Evolutionary conservation across 495 filamentous ascomycete species (phyloP).

Genomic region (Daldinia decipiens): DNA sequence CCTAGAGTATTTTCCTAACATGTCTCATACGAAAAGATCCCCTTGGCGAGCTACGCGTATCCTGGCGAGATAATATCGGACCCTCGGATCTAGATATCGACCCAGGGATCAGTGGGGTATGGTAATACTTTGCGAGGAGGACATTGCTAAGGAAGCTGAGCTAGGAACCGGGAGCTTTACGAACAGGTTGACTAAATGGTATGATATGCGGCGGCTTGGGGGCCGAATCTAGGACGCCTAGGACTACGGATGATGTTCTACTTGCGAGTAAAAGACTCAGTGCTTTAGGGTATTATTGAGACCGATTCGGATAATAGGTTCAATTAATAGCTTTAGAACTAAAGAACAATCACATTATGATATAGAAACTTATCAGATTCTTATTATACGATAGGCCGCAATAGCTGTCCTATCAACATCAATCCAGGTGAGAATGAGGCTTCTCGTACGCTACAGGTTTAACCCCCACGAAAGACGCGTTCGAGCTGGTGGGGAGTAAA

Average conservation of each 20-base stretch:
- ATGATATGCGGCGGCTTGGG: constrained; percentile 11
- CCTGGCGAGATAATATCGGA: neutral
- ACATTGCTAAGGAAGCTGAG: neutral
- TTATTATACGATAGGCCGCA: neutral
- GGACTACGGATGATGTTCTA: neutral
- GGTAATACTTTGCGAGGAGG: neutral
- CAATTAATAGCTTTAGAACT: neutral
- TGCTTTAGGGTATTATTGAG: neutral
- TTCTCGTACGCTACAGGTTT: neutral
- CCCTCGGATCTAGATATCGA: constrained; percentile 1
- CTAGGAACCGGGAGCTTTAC: neutral
- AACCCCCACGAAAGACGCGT: neutral
- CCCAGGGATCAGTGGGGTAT: neutral
- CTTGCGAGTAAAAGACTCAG: neutral
- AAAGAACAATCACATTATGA: neutral
- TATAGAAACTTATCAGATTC: neutral
- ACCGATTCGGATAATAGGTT: neutral
- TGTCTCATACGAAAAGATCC: no score
- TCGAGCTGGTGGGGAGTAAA: neutral
- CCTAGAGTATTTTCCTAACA: no score
- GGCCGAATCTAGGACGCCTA: constrained; percentile 16
- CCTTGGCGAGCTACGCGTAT: neutral
- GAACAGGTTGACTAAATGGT: neutral
- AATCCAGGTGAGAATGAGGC: neutral
- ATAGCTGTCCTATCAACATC: neutral